These are phyloP conservation scores for Salix dunnii DNA, from an alignment of 345 rosid species.

Conservation along the genomic window DNA sequence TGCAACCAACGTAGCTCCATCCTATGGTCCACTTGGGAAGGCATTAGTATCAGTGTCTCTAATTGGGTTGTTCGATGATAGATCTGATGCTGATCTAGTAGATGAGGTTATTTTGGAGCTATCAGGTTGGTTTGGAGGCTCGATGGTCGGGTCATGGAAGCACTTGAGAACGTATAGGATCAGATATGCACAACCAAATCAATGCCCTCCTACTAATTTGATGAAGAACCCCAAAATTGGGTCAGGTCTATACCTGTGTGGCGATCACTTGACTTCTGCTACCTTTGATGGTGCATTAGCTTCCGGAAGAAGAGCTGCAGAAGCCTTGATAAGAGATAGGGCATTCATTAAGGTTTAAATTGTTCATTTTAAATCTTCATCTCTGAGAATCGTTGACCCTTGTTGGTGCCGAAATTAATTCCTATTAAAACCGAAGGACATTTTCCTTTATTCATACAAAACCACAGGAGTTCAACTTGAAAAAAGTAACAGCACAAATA, in stretches of 20 bases:
- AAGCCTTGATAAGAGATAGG: constrained; percentile 53
- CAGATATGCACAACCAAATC: constrained; percentile 78
- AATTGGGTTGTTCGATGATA: constrained; percentile 59
- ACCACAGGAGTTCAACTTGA: too few relatives aligned
- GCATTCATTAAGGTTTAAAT: background rate
- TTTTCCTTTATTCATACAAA: too few relatives aligned
- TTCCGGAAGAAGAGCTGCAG: constrained; percentile 79
- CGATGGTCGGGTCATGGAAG: constrained; percentile 56
- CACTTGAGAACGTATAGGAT: constrained; percentile 74
- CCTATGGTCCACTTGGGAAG: constrained; percentile 66
- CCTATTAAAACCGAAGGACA: too few relatives aligned
- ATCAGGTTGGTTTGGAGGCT: constrained; percentile 63
- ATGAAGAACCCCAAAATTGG: constrained; percentile 44
- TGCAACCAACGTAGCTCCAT: constrained; percentile 73
- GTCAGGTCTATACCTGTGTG: constrained; percentile 55
- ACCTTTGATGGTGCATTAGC: constrained; percentile 91
- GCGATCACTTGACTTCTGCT: constrained; percentile 75
- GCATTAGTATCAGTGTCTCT: constrained; percentile 72
- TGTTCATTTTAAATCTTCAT: background rate
- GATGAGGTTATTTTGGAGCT: constrained; percentile 51
- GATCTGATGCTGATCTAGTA: constrained; percentile 48
- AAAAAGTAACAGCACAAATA: too few relatives aligned
- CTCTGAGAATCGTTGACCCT: too few relatives aligned
- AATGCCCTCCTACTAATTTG: constrained; percentile 69
- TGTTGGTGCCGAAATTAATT: too few relatives aligned